Percentiles rank a stretch among this genome's conserved stretches.
Evolutionary conservation across 805 yeast genomes (phyloP).

Genomic region (Yamadazyma ubonensis): DNA sequence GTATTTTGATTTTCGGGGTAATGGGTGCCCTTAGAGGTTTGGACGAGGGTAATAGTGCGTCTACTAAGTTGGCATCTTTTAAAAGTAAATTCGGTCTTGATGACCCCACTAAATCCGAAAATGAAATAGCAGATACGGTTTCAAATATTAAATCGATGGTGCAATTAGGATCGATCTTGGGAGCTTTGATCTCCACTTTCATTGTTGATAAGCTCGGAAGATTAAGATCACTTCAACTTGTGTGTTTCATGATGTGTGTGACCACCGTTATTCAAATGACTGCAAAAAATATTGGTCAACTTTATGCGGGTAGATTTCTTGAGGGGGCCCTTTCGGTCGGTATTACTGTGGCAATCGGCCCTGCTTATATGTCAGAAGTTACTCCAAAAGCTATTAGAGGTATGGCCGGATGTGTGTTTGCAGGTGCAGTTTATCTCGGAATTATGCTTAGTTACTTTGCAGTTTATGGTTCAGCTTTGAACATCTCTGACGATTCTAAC

Average conservation of each 20-base stretch:
- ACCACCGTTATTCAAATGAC: slow-evolving; percentile 52
- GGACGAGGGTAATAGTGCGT: slow-evolving; percentile 55
- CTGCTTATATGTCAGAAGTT: slow-evolving; percentile 53
- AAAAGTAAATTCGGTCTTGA: slow-evolving; percentile 42
- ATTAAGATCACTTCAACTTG: slow-evolving; percentile 44
- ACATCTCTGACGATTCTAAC: slow-evolving; percentile 33
- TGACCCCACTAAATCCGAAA: slow-evolving; percentile 33
- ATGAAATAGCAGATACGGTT: slow-evolving; percentile 43
- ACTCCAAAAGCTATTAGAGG: slow-evolving; percentile 55
- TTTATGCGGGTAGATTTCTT: slow-evolving; percentile 54
- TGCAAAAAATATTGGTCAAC: slow-evolving; percentile 45
- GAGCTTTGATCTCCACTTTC: slow-evolving; percentile 48
- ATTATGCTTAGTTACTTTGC: slow-evolving; percentile 49
- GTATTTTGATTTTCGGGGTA: slow-evolving; percentile 53
- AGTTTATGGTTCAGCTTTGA: slow-evolving; percentile 52
- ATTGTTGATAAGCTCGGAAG: slow-evolving; percentile 53
- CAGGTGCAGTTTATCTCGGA: slow-evolving; percentile 60
- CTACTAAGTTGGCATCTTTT: slow-evolving; percentile 48
- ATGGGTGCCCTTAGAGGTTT: slow-evolving; percentile 57
- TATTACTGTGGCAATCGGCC: slow-evolving; percentile 55
- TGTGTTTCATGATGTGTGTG: slow-evolving; percentile 44
- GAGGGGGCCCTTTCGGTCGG: slow-evolving; percentile 57
- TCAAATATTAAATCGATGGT: slow-evolving; percentile 61
- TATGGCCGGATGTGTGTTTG: slow-evolving; percentile 49
- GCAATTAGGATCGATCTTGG: slow-evolving; percentile 56